phyloP scores from a whole-genome alignment of 1,284 basidiomycete species.

The Coriolopsis trogii region DNA sequence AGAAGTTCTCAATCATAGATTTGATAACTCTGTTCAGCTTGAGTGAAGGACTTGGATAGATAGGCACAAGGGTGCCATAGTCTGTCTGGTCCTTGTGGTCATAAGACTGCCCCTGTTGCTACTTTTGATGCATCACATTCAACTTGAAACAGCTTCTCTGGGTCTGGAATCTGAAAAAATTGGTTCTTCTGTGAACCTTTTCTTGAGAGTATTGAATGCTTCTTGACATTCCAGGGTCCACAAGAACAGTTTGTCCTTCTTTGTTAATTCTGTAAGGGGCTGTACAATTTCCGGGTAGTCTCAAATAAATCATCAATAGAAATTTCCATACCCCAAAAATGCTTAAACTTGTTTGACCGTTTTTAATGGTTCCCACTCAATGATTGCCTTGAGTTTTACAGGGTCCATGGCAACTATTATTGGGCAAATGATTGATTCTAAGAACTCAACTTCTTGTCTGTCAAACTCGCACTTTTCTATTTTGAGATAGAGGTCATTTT shows the following conservation, averaged over 20 bases:
- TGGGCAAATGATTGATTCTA: too few species aligned
- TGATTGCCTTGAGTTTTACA: slow-evolving; percentile 42
- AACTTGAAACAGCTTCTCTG: slow-evolving; percentile 18
- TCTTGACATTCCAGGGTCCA: slow-evolving; percentile 28
- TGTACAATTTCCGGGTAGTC: slow-evolving; percentile 36
- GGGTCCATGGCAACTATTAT: slow-evolving; percentile 40
- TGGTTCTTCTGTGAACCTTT: slow-evolving; percentile 25
- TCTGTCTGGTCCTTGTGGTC: slow-evolving; percentile 17
- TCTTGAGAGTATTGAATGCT: slow-evolving; percentile 37
- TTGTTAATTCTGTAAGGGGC: slow-evolving; percentile 34
- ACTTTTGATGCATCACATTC: slow-evolving; percentile 25
- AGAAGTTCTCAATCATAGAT: slow-evolving; percentile 53
- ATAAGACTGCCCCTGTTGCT: slow-evolving; percentile 20
- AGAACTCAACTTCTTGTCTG: too few species aligned
- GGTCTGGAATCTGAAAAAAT: slow-evolving; percentile 27
- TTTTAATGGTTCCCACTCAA: too few species aligned
- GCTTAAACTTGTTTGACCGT: slow-evolving; percentile 37
- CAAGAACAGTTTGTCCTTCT: slow-evolving; percentile 24
- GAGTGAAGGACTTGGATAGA: slow-evolving; percentile 33
- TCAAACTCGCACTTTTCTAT: too few species aligned
- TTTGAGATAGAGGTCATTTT: too few species aligned
- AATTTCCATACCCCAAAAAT: slow-evolving; percentile 48
- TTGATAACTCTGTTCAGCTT: slow-evolving; percentile 43
- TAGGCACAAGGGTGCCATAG: too few species aligned
- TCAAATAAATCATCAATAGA: slow-evolving; percentile 46